phyloP scores from a whole-genome alignment of 1,139 yeast genomes.

The Hansenula lynferdii region DNA sequence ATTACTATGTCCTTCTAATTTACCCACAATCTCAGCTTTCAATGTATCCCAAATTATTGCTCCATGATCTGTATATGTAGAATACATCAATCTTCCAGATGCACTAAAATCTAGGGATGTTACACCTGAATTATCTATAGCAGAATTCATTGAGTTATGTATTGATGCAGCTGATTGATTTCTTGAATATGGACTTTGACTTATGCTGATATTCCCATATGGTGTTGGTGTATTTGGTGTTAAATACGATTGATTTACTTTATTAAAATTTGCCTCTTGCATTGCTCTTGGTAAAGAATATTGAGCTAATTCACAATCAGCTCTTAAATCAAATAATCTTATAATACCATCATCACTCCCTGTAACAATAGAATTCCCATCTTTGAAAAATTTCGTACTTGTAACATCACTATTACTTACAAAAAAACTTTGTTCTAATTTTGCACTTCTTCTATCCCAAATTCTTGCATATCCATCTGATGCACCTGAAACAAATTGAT shows the following conservation, averaged over 20 bases:
- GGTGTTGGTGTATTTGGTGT: constrained; percentile 7
- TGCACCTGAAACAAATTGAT: constrained; percentile 62
- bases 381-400: constrained; percentile 62
- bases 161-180: constrained; percentile 8
- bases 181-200: constrained; percentile 3
- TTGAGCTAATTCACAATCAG: constrained; percentile 63
- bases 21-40: constrained; percentile 60
- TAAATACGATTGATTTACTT: constrained; percentile 15
- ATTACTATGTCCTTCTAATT: constrained; percentile 53
- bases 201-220: neutral
- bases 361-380: constrained; percentile 58
- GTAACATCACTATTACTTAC: constrained; percentile 67
- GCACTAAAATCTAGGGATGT: constrained; percentile 67
- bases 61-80: constrained; percentile 73
- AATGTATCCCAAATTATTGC: constrained; percentile 79
- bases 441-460: constrained; percentile 62
- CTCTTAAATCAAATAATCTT: constrained; percentile 70
- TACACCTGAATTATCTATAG: constrained; percentile 58
- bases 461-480: constrained; percentile 68
- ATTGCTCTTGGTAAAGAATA: constrained; percentile 38
- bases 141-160: constrained; percentile 25
- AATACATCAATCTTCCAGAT: constrained; percentile 72
- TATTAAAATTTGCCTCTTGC: constrained; percentile 12
- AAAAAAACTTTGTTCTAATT: constrained; percentile 54
- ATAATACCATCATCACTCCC: constrained; percentile 81